phyloP scores from a whole-genome alignment of 768 basidiomycete genomes.

The Lactifluus subvellereus region DNA sequence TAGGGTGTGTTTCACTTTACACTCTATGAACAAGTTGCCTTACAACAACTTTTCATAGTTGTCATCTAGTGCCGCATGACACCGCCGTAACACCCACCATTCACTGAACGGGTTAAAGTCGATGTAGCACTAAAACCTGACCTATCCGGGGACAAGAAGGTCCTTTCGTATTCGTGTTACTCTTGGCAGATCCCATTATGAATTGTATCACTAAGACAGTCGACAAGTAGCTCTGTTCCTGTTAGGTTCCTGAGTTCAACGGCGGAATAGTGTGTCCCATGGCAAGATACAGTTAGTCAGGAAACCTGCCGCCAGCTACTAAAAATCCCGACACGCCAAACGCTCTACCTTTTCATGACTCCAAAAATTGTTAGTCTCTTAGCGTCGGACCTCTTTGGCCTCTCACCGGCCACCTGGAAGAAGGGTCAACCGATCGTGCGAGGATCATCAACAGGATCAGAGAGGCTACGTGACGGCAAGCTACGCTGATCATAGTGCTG shows the following conservation, averaged over 20 bases:
- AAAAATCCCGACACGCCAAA: not conserved
- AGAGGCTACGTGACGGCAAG: no score
- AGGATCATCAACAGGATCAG: no score
- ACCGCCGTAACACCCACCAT: not conserved
- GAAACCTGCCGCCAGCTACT: not conserved
- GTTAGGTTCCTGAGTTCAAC: not conserved
- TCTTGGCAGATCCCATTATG: not conserved
- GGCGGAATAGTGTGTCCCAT: not conserved
- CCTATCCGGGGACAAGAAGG: not conserved
- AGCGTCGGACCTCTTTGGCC: not conserved
- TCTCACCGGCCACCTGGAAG: not conserved
- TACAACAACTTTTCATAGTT: conserved; percentile 3
- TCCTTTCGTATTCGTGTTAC: not conserved
- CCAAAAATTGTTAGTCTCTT: not conserved
- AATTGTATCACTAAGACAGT: conserved; percentile 1
- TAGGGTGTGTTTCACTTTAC: conserved; percentile 49
- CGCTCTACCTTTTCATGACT: no score
- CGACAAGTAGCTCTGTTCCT: not conserved
- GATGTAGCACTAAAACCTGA: not conserved
- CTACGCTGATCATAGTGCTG: no score
- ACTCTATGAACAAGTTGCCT: not conserved
- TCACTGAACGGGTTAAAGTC: not conserved
- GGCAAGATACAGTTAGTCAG: not conserved
- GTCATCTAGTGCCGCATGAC: conserved; percentile 19
- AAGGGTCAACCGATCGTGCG: no score